A percentile compares a stretch with the other conserved stretches of the same genome.
These are phyloP conservation scores for Penicillium sp. DNA, from an alignment of 2,329 filamentous ascomycete species.

Conservation along the genomic window DNA sequence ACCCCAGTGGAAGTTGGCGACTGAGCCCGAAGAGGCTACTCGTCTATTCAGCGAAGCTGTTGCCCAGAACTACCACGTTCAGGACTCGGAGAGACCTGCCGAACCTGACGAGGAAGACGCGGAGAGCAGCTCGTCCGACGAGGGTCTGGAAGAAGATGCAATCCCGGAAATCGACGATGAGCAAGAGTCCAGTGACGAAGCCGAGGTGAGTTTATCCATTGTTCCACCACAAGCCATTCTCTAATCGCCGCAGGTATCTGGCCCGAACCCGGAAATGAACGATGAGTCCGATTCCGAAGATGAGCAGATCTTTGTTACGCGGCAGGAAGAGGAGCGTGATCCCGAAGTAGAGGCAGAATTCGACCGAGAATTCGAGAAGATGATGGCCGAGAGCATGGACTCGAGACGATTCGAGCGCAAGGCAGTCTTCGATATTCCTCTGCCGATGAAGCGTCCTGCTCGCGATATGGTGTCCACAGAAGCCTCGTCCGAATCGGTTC, in stretches of 20 bases:
- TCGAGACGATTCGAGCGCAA: constrained; percentile 95
- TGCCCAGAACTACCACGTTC: constrained; percentile 79
- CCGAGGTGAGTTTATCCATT: constrained; percentile 33
- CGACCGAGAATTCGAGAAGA: constrained; percentile 93
- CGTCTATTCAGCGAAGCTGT: constrained; percentile 84
- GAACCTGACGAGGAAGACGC: constrained; percentile 76
- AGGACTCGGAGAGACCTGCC: constrained; percentile 64
- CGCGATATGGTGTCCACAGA: constrained; percentile 56
- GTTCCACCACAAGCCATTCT: constrained; percentile 1
- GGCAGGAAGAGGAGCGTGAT: constrained; percentile 84
- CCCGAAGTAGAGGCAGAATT: constrained; percentile 96
- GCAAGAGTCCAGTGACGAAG: constrained; percentile 50
- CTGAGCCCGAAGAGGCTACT: constrained; percentile 76
- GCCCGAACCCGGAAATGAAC: constrained; percentile 47
- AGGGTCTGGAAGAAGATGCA: constrained; percentile 64
- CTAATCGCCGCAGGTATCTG: constrained; percentile 38
- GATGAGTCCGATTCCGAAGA: constrained; percentile 63
- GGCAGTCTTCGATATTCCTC: constrained; percentile 88
- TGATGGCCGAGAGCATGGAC: constrained; percentile 97
- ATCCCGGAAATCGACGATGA: constrained; percentile 57
- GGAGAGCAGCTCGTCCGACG: constrained; percentile 70
- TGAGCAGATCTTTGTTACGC: constrained; percentile 86
- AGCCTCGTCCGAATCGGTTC: constrained; percentile 33
- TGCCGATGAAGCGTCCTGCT: constrained; percentile 74
- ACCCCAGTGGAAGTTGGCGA: constrained; percentile 87